Evolutionary conservation across 2,329 filamentous ascomycete species (phyloP), one percentile per base, ranked within the genome.

Genomic region (Cladosporium sp.): DNA sequence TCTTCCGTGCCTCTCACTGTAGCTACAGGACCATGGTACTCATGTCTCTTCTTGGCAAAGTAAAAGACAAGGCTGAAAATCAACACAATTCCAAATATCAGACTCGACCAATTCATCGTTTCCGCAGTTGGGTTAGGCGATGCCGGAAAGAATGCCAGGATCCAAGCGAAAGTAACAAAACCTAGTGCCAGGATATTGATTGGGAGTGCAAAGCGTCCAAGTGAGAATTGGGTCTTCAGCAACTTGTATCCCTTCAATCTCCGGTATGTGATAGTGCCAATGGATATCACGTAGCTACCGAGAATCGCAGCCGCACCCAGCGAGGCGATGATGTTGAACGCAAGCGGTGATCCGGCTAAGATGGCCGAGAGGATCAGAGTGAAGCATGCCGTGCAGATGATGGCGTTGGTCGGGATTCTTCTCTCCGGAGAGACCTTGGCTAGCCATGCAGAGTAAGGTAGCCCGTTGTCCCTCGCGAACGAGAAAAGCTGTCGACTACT

Each of bases 401-500:
- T 72, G 12, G 74, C 70, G 49, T 74, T 75, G n/a, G 74, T 60
- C 1, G 74, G 74, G 30, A 75, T 73, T 36, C 69, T 67, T 66
- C 66, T 68, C n/a, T 67, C 67, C 12, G 71, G 71, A 26, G 68
- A 68, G 15, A 73, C 71, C 41, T 70, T 66, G 54, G 66, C 66
- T 34, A 72, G 58, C 65, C 70, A 65, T 4, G 28, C 24, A 26
- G 71, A 70, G 34, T 80, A 80, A 0, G 80, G 80, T 1, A 82
- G 71, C 34, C 75, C 75, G 18, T 68, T 72, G 51, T 70, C 68
- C 44, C 71, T 69, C 41, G 69, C 78, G 67, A 82, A 82, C 0
- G 80, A 78, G 59, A 74, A 82, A 12, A 78, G 72, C 74, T 80
- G 79, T 10, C 79, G 77, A 18, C 78, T 80, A 3, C 78, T 78